Evolutionary conservation across 257 asterid genomes (phyloP).

Genomic region (Misopates orontium): DNA sequence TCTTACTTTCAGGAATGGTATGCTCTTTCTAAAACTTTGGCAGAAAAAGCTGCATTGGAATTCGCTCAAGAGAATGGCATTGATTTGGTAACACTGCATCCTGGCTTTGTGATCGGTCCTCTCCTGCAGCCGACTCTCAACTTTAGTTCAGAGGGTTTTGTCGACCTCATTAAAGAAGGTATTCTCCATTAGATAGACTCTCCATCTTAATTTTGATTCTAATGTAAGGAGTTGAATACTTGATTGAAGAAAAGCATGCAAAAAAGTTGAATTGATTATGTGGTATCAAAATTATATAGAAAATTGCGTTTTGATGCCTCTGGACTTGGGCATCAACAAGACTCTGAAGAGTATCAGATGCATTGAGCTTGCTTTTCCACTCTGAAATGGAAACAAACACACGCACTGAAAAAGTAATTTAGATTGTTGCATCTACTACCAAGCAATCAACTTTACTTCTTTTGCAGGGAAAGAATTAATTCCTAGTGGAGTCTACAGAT

Average conservation of each 20-base stretch:
- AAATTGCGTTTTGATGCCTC: too few species aligned
- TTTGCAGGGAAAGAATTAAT: conserved; percentile 28
- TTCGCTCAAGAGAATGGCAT: conserved; percentile 43
- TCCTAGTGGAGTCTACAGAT: conserved; percentile 24
- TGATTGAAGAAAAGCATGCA: too few species aligned
- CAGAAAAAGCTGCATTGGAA: conserved; percentile 51
- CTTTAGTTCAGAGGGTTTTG: conserved; percentile 26
- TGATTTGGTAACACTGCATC: conserved; percentile 48
- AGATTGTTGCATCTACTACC: background rate
- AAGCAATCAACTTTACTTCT: background rate
- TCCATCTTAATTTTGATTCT: background rate
- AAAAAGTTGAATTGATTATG: too few species aligned
- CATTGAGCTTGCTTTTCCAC: too few species aligned
- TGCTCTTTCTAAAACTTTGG: conserved; percentile 44
- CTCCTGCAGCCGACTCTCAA: conserved; percentile 52
- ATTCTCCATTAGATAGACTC: background rate
- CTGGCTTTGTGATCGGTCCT: conserved; percentile 55
- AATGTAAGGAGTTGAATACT: too few species aligned
- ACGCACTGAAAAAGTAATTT: too few species aligned
- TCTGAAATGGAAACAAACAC: too few species aligned
- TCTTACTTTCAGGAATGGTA: conserved; percentile 37
- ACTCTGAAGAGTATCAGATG: too few species aligned
- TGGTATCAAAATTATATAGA: too few species aligned
- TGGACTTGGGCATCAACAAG: too few species aligned
- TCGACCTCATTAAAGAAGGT: conserved; percentile 39